Base-by-base conservation (phyloP, 2,329 filamentous ascomycete species). In the Cytospora piceae region DNA sequence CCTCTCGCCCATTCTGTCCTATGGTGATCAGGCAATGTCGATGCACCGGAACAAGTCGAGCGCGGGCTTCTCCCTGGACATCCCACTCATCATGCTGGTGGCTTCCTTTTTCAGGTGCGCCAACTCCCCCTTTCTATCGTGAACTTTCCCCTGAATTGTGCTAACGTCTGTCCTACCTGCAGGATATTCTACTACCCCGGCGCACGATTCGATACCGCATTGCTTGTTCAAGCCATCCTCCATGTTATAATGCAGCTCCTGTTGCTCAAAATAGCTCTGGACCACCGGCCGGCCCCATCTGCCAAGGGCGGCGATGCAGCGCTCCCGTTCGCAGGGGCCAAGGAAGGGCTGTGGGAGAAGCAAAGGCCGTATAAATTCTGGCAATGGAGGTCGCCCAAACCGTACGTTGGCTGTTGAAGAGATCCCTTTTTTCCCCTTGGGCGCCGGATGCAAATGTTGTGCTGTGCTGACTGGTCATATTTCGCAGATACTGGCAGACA, bases 351-450 rank as follows among this genome's bases (percentile, higher is more conserved):
- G 51, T 77, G 70, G 65, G 76, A 75, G 65, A 77, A 77, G 54
- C 81, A 80, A 67, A 81, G 91, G 29, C 91, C 91, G 0, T 94
- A 88, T 74, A 85, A 88, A 72, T 94, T 94, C 75, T 94, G 92
- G 92, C 90, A 92, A 76, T 94, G 92, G 92, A 84, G 87, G 64
- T 86, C 85, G 24, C 83, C 87, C 7, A 88, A 87, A 71, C 90
- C 90, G 79, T 89, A 75, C 67, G 85, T 81, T 42, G 17, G 53
- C 24, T 15, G n/a, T n/a, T n/a, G n/a, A n/a, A n/a, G n/a, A n/a
- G n/a, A n/a, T n/a, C n/a, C n/a, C n/a, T n/a, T n/a, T n/a, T n/a
- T n/a, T n/a, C n/a, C n/a, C n/a, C n/a, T n/a, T n/a, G n/a, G n/a
- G 34, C 31, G 32, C 31, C 29, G 3, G 27, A 22, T 14, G 20